Percentiles rank a stretch among this genome's conserved stretches.
phyloP scores from a whole-genome alignment of 164 flowering plant species.

The Sextonia rubra region DNA sequence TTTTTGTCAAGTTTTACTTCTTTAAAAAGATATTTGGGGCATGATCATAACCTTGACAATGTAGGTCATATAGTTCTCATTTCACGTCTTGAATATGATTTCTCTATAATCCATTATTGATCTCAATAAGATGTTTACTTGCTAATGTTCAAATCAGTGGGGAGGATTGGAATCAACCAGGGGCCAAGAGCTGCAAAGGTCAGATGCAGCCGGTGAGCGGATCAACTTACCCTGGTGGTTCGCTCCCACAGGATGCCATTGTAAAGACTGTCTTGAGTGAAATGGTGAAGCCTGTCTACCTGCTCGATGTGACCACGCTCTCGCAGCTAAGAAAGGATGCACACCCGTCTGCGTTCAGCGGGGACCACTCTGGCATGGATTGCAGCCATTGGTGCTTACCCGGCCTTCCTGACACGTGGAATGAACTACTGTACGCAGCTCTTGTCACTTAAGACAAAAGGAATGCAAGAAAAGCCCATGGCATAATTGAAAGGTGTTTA shows the following conservation, averaged over 20 bases:
- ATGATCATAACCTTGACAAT: no score
- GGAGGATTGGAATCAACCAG: conserved; percentile 30
- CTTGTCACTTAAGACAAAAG: conserved; percentile 6
- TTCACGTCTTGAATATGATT: no score
- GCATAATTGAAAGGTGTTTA: no score
- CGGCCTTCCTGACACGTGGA: conserved; percentile 64
- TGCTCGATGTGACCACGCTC: conserved; percentile 35
- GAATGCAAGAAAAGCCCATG: not conserved
- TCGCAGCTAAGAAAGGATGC: conserved; percentile 41
- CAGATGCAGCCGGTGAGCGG: conserved; percentile 27
- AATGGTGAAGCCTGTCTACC: conserved; percentile 27
- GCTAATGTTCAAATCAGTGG: conserved; percentile 20
- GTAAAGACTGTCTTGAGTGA: conserved; percentile 27
- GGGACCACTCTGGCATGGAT: conserved; percentile 30
- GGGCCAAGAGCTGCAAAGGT: conserved; percentile 22
- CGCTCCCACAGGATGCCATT: conserved; percentile 14
- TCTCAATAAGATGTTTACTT: no score
- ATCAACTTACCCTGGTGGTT: conserved; percentile 26
- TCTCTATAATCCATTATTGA: no score
- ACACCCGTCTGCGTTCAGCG: conserved; percentile 33
- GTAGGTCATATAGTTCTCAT: no score
- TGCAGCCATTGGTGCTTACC: conserved; percentile 73
- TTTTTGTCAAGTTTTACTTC: no score
- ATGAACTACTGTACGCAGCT: conserved; percentile 38
- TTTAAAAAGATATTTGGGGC: no score